Base-by-base conservation (phyloP, 2,329 filamentous ascomycete genomes). In the Raffaelea ambrosiae region DNA sequence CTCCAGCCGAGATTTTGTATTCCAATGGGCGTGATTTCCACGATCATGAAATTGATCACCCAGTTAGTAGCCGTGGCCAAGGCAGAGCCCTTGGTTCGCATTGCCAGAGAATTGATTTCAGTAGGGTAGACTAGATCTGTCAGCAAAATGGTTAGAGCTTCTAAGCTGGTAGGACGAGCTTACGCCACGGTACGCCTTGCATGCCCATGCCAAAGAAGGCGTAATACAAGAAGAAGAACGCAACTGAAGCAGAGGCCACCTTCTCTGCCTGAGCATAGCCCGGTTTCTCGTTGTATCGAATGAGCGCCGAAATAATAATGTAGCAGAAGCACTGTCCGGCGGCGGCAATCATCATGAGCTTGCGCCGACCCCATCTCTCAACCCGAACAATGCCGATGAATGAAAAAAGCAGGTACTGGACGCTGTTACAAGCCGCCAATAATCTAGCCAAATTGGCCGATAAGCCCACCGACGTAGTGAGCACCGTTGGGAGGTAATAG, bases 261-360 rank as follows among this genome's bases (percentile, higher is more conserved):
- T 29, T 29, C 7, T 29, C 26, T 29, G 26, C 5, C 3, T 8
- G 39, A 1, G 48, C 40, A 11, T 55, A 46, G 39, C 44, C 46
- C 5, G 31, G 19, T 38, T 57, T 52, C 50, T 67, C 63, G 47
- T 65, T 66, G 51, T 66, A 70, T 1, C 66, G 60, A 8, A 29
- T 29, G 13, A 29, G 26, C 7, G 26, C 26, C 7, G 26, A 7
- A 13, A 29, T 29, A 13, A 29, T 7, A 29, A 29, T 29, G 26
- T 29, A 29, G 26, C 26, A 29, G 26, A 29, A 29, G 26, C 26
- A 7, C 26, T 29, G 26, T 7, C 26, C 26, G 13, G 26, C 77
- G 62, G 5, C 43, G 54, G 52, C 48, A 56, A 72, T 76, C 61
- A 79, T 72, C 68, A 80, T 74, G 64, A 80, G 67, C 54, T 75